Conservation (phyloP, 2,329 filamentous ascomycete genomes). For the Thielaviopsis ethacetica region DNA sequence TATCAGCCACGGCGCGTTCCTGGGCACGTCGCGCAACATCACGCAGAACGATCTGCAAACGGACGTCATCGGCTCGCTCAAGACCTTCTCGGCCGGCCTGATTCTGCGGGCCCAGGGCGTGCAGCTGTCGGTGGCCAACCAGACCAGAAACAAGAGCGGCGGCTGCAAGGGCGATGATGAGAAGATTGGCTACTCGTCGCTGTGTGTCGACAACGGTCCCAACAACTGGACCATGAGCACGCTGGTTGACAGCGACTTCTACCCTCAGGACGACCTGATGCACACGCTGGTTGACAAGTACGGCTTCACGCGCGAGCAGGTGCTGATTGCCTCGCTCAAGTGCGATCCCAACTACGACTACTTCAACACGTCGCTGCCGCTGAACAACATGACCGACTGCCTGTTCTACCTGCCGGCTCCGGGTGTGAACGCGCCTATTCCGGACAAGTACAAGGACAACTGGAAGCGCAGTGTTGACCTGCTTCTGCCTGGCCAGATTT, state of each 20-base stretch:
- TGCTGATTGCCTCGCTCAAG: background rate
- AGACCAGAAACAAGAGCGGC: background rate
- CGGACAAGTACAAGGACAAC: background rate
- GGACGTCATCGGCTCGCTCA: constrained; percentile 4
- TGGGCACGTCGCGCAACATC: constrained; percentile 11
- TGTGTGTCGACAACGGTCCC: constrained; percentile 5
- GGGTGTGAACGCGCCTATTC: background rate
- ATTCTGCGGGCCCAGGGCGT: constrained; percentile 10
- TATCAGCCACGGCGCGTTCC: constrained; percentile 10
- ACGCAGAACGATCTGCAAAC: constrained; percentile 12
- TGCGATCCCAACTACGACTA: constrained; percentile 7
- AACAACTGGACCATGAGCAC: constrained; percentile 2
- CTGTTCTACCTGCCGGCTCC: constrained; percentile 5
- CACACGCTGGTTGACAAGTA: constrained; percentile 11
- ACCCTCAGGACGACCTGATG: constrained; percentile 7
- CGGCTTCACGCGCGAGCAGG: constrained; percentile 5
- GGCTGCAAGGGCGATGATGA: background rate
- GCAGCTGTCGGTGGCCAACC: constrained; percentile 6
- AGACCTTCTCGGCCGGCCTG: constrained; percentile 7
- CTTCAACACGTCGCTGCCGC: constrained; percentile 1
- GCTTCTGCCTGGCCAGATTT: background rate
- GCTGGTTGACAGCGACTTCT: constrained; percentile 5
- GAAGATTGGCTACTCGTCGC: constrained; percentile 2
- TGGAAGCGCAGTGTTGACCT: background rate
- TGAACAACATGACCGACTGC: constrained; percentile 6